Evolutionary conservation across 371 early-diverging fungal species (phyloP), one percentile per base, ranked within the genome.

Genomic region (Actinomortierella wolfii): DNA sequence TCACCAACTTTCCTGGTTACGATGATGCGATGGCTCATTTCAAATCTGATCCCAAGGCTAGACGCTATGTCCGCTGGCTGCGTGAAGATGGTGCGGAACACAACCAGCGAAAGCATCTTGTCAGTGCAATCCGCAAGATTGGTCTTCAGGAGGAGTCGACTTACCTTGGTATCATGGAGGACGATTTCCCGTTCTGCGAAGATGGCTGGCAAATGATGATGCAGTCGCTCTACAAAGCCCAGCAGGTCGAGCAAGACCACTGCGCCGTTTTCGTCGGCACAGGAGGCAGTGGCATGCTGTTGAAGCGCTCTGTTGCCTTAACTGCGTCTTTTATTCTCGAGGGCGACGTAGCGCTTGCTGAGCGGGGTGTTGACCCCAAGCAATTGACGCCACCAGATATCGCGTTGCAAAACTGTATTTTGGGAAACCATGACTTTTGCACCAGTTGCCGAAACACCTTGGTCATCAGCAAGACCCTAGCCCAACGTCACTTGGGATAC

Each of bases 241-340:
- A 80, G 49, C 55, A 67, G 21, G 61, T 61, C 4, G 74, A 74
- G 1, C 79, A 81, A 23, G 56, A 79, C 40, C 87, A 85, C 59
- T 86, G 87, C 51, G 87, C 84, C 26, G 77, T 83, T 0, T 86
- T 86, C 71, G 82, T 86, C 11, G 87, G 84, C 6, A 86, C 87
- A 8, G 87, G 87, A 55, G 87, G 87, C 48, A 84, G 82, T 60
- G 85, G 84, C 20, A 46, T 86, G 43, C 78, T 86, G 41, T 51
- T 86, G 48, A 81, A 83, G 54, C 83, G 79, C 1, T 57, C 80
- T 3, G 64, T 81, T 41, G 83, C 83, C 0, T 59, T 64, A 45
- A 63, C 78, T 7, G 73, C 76, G 2, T 75, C 83, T 1, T 62
- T 76, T n/a, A 65, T 84, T 18, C 64, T 86, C 9, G 61, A 67